A percentile compares a stretch with the other conserved stretches of the same genome.
These are phyloP conservation scores for Iberis pinnata DNA, from an alignment of 345 rosid species.

Conservation along the genomic window DNA sequence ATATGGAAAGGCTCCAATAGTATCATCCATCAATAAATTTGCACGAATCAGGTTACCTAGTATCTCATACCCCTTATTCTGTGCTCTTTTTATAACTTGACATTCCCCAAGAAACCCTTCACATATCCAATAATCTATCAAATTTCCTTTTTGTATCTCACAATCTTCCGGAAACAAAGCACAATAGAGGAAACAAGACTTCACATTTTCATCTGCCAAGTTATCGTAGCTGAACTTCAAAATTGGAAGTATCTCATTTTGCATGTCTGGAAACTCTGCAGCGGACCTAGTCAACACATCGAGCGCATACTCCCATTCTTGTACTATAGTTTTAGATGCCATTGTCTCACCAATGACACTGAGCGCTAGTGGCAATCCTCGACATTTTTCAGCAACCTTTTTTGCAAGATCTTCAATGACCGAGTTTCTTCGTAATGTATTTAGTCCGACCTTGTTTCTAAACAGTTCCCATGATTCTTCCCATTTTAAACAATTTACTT, in stretches of 20 bases:
- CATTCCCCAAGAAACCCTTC: not conserved
- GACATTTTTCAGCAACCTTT: slow-evolving; percentile 10
- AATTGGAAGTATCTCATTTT: too few species aligned
- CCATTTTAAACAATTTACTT: slow-evolving; percentile 2
- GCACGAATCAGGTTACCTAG: slow-evolving; percentile 28
- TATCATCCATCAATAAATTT: slow-evolving; percentile 29
- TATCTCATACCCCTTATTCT: slow-evolving; percentile 13
- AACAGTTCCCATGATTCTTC: slow-evolving; percentile 23
- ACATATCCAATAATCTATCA: not conserved
- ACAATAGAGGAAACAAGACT: too few species aligned
- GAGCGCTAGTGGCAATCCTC: too few species aligned
- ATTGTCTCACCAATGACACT: too few species aligned
- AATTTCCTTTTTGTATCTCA: too few species aligned
- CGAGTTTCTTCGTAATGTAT: not conserved
- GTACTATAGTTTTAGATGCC: too few species aligned
- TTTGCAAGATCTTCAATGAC: slow-evolving; percentile 24
- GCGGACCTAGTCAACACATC: too few species aligned
- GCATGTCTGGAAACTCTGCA: too few species aligned
- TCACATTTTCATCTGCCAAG: too few species aligned
- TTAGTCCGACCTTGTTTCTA: not conserved
- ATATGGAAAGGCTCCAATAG: too few species aligned
- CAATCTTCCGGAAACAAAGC: not conserved
- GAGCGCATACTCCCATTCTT: too few species aligned
- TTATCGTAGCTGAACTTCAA: too few species aligned
- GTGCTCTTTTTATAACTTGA: not conserved